Percentiles rank a stretch among this genome's conserved stretches.
These are phyloP conservation scores for Fusarium zealandicum DNA, from an alignment of 2,329 filamentous ascomycete species.

Conservation along the genomic window DNA sequence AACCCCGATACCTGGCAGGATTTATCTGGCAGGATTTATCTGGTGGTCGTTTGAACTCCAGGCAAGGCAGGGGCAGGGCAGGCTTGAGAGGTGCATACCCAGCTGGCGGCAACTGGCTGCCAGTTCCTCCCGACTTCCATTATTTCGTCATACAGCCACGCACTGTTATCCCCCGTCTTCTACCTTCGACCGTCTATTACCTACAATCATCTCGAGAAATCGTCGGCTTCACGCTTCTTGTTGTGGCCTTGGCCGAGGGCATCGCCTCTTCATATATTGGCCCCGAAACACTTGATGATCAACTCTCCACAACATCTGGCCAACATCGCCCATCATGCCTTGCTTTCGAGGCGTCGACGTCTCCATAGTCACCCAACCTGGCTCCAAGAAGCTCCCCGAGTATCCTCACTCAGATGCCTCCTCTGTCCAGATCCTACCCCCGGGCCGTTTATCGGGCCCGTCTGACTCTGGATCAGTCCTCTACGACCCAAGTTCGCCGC, in stretches of 20 bases:
- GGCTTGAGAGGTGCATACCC: neutral
- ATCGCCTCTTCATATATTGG: too few relatives aligned
- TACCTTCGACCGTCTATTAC: neutral
- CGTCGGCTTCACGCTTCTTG: too few relatives aligned
- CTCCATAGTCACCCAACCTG: slow-evolving; percentile 50
- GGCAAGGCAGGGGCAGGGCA: neutral
- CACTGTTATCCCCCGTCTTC: neutral
- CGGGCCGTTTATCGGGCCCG: slow-evolving; percentile 25
- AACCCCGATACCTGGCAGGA: too few relatives aligned
- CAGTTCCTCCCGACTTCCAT: neutral
- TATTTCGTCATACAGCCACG: too few relatives aligned
- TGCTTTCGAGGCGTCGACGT: slow-evolving; percentile 58
- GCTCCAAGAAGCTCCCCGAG: slow-evolving; percentile 54
- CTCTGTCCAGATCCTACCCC: slow-evolving; percentile 48
- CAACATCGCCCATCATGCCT: slow-evolving; percentile 50
- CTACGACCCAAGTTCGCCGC: neutral
- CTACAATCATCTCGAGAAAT: too few relatives aligned
- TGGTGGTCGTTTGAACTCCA: too few relatives aligned
- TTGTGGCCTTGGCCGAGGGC: too few relatives aligned
- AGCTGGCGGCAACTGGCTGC: slow-evolving; percentile 21
- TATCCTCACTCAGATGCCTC: slow-evolving; percentile 62
- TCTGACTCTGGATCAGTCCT: slow-evolving; percentile 10
- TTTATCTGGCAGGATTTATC: too few relatives aligned
- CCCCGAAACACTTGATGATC: too few relatives aligned
- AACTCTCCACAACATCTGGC: too few relatives aligned